Percentiles rank a stretch among this genome's conserved stretches.
These are phyloP conservation scores for Globisporangium irregulare DNA, from an alignment of 352 stramenopile genomes.

Conservation along the genomic window DNA sequence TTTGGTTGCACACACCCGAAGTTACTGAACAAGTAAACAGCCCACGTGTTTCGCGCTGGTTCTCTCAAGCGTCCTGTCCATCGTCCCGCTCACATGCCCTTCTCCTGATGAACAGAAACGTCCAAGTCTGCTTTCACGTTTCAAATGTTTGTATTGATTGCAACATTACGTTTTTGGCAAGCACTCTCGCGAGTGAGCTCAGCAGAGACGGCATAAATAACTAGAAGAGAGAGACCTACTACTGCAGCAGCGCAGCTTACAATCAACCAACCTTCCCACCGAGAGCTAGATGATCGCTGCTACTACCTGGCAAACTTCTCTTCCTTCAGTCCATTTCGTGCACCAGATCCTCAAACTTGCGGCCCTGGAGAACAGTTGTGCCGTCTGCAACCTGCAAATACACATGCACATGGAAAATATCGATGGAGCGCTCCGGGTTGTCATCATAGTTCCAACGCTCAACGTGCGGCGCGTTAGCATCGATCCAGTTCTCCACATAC, in stretches of 20 bases:
- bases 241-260: neutral
- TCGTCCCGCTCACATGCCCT: neutral
- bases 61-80: neutral
- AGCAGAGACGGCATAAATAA: slow-evolving; percentile 13
- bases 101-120: neutral
- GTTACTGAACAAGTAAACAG: neutral
- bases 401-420: slow-evolving; percentile 90
- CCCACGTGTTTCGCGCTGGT: neutral
- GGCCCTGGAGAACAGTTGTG: slow-evolving; percentile 52
- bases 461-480: slow-evolving; percentile 78
- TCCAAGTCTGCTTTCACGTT: neutral
- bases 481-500: slow-evolving; percentile 88
- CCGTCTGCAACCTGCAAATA: slow-evolving; percentile 73
- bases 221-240: neutral
- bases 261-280: neutral
- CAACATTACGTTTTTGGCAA: neutral
- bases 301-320: neutral
- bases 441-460: slow-evolving; percentile 86
- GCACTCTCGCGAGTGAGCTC: slow-evolving; percentile 8
- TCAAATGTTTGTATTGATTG: slow-evolving; percentile 6
- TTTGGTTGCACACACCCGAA: neutral
- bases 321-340: slow-evolving; percentile 66
- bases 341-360: slow-evolving; percentile 63
- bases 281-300: neutral
- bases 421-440: slow-evolving; percentile 85